A percentile compares a stretch with the other conserved stretches of the same genome.
phyloP scores from a whole-genome alignment of 106 monocot species.

The Dioscorea alata region DNA sequence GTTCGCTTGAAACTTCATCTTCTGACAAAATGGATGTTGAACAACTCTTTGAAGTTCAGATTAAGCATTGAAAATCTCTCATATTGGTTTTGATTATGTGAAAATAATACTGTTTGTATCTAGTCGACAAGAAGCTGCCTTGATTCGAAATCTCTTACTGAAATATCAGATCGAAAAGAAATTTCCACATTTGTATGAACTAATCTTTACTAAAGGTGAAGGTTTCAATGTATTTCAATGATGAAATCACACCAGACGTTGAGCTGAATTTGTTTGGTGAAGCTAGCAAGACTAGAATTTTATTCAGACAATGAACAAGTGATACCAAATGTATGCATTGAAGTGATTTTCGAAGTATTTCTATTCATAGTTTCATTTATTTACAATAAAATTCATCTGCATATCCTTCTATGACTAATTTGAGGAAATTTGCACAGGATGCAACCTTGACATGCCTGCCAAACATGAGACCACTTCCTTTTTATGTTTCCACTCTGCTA shows the following conservation, averaged over 20 bases:
- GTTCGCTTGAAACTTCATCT: background rate
- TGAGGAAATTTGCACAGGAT: no score
- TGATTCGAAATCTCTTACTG: background rate
- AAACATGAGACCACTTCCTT: no score
- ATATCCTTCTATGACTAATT: no score
- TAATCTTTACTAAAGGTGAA: background rate
- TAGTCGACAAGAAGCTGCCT: background rate
- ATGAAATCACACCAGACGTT: background rate
- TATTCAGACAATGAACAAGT: no score
- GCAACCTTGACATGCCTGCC: no score
- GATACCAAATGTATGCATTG: background rate
- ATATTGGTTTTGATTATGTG: background rate
- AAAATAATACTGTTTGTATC: background rate
- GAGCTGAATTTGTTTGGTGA: background rate
- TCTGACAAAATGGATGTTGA: background rate
- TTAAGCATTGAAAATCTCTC: background rate
- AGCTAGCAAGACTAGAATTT: background rate
- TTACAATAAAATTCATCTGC: no score
- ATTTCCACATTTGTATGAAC: background rate
- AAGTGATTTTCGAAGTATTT: no score
- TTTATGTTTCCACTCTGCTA: no score
- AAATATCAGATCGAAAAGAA: background rate
- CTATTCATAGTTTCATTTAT: no score
- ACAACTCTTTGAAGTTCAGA: background rate
- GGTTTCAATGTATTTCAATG: background rate